phyloP scores from a whole-genome alignment of 768 basidiomycete genomes.

The Cubamyces lactineus region DNA sequence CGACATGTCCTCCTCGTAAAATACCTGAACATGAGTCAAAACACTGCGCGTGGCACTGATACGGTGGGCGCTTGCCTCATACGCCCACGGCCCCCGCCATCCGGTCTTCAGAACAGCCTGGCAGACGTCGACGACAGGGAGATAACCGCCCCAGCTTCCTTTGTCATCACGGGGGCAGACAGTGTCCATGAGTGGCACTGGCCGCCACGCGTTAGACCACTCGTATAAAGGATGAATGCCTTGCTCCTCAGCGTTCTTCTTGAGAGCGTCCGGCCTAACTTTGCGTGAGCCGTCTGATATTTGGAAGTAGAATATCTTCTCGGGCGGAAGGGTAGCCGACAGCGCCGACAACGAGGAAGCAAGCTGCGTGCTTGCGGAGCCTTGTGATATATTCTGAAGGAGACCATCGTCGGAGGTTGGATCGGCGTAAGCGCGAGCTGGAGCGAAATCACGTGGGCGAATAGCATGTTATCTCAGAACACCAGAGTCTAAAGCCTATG shows the following conservation, averaged over 20 bases:
- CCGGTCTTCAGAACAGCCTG: slow-evolving; percentile 34
- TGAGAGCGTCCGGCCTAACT: slow-evolving; percentile 24
- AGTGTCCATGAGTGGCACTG: slow-evolving; percentile 33
- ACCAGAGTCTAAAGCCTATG: not conserved
- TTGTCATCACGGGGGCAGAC: slow-evolving; percentile 14
- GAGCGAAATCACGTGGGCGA: not conserved
- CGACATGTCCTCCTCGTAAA: slow-evolving; percentile 25
- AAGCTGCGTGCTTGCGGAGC: slow-evolving; percentile 24
- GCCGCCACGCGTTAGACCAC: slow-evolving; percentile 36
- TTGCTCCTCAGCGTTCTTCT: slow-evolving; percentile 26
- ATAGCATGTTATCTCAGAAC: not conserved
- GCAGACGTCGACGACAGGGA: slow-evolving; percentile 34
- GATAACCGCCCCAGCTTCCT: slow-evolving; percentile 28
- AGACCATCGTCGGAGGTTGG: slow-evolving; percentile 26
- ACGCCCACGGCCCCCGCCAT: slow-evolving; percentile 36
- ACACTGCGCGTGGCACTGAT: not conserved
- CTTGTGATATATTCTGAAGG: slow-evolving; percentile 14
- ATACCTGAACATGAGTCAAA: not conserved
- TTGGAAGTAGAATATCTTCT: slow-evolving; percentile 39
- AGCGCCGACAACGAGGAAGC: slow-evolving; percentile 29
- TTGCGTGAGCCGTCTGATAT: slow-evolving; percentile 35
- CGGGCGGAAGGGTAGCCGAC: slow-evolving; percentile 23
- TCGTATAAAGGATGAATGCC: slow-evolving; percentile 33
- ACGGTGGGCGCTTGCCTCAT: slow-evolving; percentile 27
- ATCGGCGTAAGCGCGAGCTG: slow-evolving; percentile 34